Percentiles rank a stretch among this genome's conserved stretches.
These are phyloP conservation scores for Lactarius sanguifluus DNA, from an alignment of 768 basidiomycete species.

Conservation along the genomic window DNA sequence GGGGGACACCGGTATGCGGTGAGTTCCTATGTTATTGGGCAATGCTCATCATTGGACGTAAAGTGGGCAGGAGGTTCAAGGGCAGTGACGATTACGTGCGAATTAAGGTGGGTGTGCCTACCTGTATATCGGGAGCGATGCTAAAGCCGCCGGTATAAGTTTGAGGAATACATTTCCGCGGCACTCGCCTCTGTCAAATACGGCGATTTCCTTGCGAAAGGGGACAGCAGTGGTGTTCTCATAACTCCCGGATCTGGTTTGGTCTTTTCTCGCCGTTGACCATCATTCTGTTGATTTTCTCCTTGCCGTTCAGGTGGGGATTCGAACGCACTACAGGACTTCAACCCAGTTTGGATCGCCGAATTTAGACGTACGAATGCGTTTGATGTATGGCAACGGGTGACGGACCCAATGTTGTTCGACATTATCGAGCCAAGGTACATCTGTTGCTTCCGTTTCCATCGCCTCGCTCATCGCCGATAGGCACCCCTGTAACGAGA, in stretches of 20 bases:
- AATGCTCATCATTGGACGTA: neutral
- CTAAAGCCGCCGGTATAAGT: constrained; percentile 42
- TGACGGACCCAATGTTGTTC: constrained; percentile 90
- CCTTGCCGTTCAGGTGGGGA: constrained; percentile 45
- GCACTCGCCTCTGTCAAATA: constrained; percentile 89
- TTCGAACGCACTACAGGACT: constrained; percentile 66
- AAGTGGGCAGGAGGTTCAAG: constrained; percentile 62
- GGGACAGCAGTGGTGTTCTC: constrained; percentile 59
- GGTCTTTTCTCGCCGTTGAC: neutral
- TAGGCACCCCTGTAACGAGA: constrained; percentile 93
- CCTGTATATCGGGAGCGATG: neutral
- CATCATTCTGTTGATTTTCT: neutral
- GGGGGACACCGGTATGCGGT: constrained; percentile 56
- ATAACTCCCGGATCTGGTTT: constrained; percentile 64
- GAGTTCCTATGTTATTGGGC: constrained; percentile 50
- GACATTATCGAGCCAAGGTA: constrained; percentile 94
- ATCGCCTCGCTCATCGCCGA: neutral
- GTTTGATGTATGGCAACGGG: constrained; percentile 84
- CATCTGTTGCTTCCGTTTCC: constrained; percentile 25
- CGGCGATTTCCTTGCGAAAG: constrained; percentile 76
- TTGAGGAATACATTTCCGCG: constrained; percentile 92
- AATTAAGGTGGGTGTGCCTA: constrained; percentile 57
- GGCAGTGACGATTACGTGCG: constrained; percentile 96
- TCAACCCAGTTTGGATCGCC: constrained; percentile 83
- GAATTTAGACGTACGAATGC: constrained; percentile 89